A percentile compares a stretch with the other conserved stretches of the same genome.
Conservation (phyloP, 106 monocot genomes). For the Apostasia ramifera region DNA sequence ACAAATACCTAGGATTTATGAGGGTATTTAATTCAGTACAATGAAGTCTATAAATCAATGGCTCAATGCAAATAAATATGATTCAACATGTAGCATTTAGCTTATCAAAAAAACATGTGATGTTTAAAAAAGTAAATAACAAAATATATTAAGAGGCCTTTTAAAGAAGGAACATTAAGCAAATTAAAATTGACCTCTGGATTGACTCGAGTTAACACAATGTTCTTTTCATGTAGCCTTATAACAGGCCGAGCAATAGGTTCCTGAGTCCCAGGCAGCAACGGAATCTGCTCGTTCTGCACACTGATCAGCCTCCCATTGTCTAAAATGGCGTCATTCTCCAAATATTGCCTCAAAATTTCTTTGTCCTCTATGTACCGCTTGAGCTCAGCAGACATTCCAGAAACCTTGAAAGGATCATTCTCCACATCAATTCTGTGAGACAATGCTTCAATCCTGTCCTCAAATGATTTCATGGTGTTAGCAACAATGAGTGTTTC, state of each 20-base stretch:
- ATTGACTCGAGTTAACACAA: conserved; percentile 83
- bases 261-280: conserved; percentile 16
- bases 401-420: conserved; percentile 64
- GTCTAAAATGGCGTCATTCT: conserved; percentile 47
- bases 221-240: conserved; percentile 62
- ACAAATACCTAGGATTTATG: too few relatives aligned
- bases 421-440: conserved; percentile 62
- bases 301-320: conserved; percentile 41
- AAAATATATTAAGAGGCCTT: neutral
- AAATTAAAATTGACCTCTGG: conserved; percentile 52
- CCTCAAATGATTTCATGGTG: conserved; percentile 95
- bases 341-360: conserved; percentile 70
- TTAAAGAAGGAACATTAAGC: neutral
- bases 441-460: conserved; percentile 66
- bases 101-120: neutral
- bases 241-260: conserved; percentile 64
- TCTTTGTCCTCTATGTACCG: conserved; percentile 75
- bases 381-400: conserved; percentile 89
- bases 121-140: neutral
- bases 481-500: conserved; percentile 95
- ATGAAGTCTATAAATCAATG: too few relatives aligned
- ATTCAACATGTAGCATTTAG: neutral
- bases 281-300: conserved; percentile 65
- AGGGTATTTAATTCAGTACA: too few relatives aligned
- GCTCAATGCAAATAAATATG: too few relatives aligned